phyloP scores from a whole-genome alignment of 1,139 yeast species.

The Casaregolazyma lundiana region DNA sequence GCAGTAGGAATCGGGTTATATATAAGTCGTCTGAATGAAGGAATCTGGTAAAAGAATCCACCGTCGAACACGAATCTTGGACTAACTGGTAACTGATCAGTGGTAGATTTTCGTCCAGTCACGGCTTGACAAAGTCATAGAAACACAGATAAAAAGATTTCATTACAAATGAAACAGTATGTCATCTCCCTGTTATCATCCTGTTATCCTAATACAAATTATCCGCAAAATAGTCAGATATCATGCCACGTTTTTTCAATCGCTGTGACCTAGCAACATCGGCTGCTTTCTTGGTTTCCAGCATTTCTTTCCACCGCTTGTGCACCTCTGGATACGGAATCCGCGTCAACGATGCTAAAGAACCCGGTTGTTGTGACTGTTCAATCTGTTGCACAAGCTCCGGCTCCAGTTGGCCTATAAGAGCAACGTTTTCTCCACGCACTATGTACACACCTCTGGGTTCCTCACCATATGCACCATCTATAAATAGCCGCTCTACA shows the following conservation, averaged over 20 bases:
- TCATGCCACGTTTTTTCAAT: slow-evolving; percentile 33
- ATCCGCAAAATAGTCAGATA: slow-evolving; percentile 20
- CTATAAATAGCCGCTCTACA: slow-evolving; percentile 73
- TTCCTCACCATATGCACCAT: slow-evolving; percentile 66
- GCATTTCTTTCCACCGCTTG: slow-evolving; percentile 36
- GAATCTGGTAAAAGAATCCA: too few species aligned
- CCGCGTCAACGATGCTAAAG: slow-evolving; percentile 41
- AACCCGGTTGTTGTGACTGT: slow-evolving; percentile 28
- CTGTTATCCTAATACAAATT: slow-evolving; percentile 19
- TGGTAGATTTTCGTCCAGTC: too few species aligned
- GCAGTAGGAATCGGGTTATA: too few species aligned
- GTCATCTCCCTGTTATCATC: background rate
- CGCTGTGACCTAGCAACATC: slow-evolving; percentile 48
- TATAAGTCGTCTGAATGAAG: too few species aligned
- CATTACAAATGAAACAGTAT: background rate
- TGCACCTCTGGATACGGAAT: slow-evolving; percentile 59
- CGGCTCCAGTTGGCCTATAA: slow-evolving; percentile 90
- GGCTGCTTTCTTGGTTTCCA: slow-evolving; percentile 35
- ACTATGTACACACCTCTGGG: slow-evolving; percentile 79
- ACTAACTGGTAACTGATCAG: too few species aligned
- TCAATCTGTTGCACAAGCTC: slow-evolving; percentile 77
- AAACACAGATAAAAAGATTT: background rate
- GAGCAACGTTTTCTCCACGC: slow-evolving; percentile 96
- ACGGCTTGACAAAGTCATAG: background rate
- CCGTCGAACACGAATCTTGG: too few species aligned